Evolutionary conservation across 1,284 basidiomycete genomes (phyloP).

Genomic region (Austroboletus niveus): DNA sequence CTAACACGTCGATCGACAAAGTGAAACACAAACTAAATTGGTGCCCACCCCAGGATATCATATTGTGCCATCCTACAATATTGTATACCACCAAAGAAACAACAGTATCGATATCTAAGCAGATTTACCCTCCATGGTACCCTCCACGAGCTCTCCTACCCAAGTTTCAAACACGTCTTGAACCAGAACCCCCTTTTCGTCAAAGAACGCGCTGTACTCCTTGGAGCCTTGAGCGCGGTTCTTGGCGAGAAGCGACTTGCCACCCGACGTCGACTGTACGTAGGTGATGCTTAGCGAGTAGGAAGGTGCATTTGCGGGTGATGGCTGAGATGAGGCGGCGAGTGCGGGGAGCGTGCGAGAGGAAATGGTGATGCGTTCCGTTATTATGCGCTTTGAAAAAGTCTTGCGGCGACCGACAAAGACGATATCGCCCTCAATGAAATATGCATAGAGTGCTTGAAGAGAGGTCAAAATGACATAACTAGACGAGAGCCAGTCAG

Average conservation of each 20-base stretch:
- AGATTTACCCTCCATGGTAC: conserved; percentile 54
- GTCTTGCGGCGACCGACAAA: conserved; percentile 84
- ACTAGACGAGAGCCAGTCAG: conserved; percentile 37
- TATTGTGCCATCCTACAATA: conserved; percentile 31
- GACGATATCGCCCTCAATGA: conserved; percentile 76
- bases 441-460: conserved; percentile 77
- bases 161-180: conserved; percentile 69
- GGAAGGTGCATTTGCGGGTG: conserved; percentile 44
- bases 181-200: conserved; percentile 66
- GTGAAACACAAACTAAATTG: not conserved
- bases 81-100: conserved; percentile 13
- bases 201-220: conserved; percentile 69
- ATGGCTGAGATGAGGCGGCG: conserved; percentile 24
- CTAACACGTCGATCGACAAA: not conserved
- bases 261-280: conserved; percentile 70
- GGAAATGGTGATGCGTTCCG: conserved; percentile 74
- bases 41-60: conserved; percentile 17
- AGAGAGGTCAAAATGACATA: conserved; percentile 69
- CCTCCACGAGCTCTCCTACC: conserved; percentile 67
- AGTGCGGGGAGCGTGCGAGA: conserved; percentile 57
- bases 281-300: conserved; percentile 67
- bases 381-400: conserved; percentile 82
- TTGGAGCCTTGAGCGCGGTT: conserved; percentile 52
- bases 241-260: conserved; percentile 72
- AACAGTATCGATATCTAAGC: conserved; percentile 17